phyloP scores from a whole-genome alignment of 2,329 filamentous ascomycete species.

The Fusarium dimerum region DNA sequence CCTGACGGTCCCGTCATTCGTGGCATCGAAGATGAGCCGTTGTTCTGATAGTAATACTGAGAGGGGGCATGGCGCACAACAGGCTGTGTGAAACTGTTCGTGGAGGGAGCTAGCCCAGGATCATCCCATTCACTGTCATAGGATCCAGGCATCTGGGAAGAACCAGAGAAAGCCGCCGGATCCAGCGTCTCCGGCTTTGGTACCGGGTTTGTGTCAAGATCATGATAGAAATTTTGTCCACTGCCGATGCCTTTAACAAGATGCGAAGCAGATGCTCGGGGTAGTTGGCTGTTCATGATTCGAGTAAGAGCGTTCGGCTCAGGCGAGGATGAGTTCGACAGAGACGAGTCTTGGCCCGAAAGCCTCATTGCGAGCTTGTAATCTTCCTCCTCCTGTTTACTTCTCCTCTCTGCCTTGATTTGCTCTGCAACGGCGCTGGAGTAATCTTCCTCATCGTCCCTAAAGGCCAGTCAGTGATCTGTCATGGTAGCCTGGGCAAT shows the following conservation, averaged over 20 bases:
- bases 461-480: conserved; percentile 10
- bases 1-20: background rate
- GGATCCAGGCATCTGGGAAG: conserved; percentile 14
- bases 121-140: conserved; percentile 16
- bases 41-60: too few relatives aligned
- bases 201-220: background rate
- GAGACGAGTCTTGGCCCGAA: conserved; percentile 22
- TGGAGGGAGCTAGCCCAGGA: background rate
- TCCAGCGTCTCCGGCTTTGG: background rate
- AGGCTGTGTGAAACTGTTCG: background rate
- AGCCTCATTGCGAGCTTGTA: conserved; percentile 31
- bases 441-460: conserved; percentile 35
- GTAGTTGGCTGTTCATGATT: conserved; percentile 32
- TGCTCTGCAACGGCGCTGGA: conserved; percentile 35
- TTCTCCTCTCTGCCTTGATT: conserved; percentile 36
- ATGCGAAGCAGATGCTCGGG: conserved; percentile 5
- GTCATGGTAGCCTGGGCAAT: conserved; percentile 3
- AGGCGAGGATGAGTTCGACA: conserved; percentile 2
- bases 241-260: background rate
- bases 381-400: conserved; percentile 31
- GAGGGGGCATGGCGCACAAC: too few relatives aligned
- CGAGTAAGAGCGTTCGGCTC: conserved; percentile 27
- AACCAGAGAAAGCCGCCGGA: background rate
- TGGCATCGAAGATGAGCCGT: conserved; percentile 1
- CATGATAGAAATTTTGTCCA: background rate